Conservation (phyloP, 73 alveolate genomes). For the Durusdinium trenchii region DNA sequence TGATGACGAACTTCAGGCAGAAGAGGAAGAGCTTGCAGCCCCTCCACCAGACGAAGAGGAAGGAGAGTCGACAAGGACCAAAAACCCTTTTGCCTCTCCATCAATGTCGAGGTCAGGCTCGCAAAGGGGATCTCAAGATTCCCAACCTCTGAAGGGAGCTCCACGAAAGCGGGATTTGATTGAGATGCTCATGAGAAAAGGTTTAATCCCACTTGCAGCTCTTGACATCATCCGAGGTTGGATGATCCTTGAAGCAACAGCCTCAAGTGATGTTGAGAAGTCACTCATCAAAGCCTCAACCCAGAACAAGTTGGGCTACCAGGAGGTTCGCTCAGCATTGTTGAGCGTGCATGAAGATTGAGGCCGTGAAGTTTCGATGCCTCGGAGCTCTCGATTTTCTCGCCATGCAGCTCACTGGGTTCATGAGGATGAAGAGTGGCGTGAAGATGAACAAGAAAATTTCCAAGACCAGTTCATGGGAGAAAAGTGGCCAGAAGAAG, state of each 20-base stretch:
- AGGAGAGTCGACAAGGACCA: no score
- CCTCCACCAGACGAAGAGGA: no score
- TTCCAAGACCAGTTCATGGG: background rate
- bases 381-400: no score
- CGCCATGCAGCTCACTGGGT: no score
- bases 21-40: background rate
- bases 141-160: background rate
- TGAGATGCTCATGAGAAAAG: constrained; percentile 42
- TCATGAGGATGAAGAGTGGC: no score
- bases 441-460: background rate
- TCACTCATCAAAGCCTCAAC: constrained; percentile 13
- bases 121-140: background rate
- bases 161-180: constrained; percentile 2
- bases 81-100: no score
- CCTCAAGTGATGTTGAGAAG: background rate
- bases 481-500: background rate
- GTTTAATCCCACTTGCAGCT: constrained; percentile 35
- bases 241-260: background rate
- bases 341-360: constrained; percentile 34
- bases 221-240: constrained; percentile 50
- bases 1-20: background rate
- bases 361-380: no score
- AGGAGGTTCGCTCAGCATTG: background rate
- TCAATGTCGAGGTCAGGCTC: no score
- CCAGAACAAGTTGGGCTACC: constrained; percentile 20